Evolutionary conservation across 2,329 filamentous ascomycete genomes (phyloP).

Genomic region (Ceratocystis alfenasii): DNA sequence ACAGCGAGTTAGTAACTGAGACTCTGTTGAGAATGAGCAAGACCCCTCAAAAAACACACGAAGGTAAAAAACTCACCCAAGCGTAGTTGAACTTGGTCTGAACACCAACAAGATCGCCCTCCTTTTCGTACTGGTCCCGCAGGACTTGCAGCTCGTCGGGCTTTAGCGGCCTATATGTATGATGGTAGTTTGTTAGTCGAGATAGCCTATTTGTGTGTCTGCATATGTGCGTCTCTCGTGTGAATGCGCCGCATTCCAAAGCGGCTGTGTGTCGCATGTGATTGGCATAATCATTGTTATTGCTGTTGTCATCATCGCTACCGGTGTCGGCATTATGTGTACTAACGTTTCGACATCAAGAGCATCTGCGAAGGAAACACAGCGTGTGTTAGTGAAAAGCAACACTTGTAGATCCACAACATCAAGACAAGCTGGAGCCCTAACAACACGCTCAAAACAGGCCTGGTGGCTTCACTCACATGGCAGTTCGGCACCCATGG

Average conservation of each 20-base stretch:
- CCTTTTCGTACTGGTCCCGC: constrained; percentile 89
- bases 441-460: not conserved
- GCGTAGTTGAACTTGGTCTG: constrained; percentile 99
- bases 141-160: constrained; percentile 85
- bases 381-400: constrained; percentile 6
- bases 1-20: not conserved
- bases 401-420: not conserved
- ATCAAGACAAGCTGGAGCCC: not conserved
- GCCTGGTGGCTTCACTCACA: constrained; percentile 31
- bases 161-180: constrained; percentile 60
- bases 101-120: constrained; percentile 90
- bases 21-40: not conserved
- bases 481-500: constrained; percentile 39
- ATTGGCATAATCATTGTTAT: not conserved
- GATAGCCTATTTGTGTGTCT: not conserved
- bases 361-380: constrained; percentile 52
- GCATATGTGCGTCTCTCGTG: not conserved
- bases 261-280: not conserved
- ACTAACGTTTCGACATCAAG: constrained; percentile 88
- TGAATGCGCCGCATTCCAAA: not conserved
- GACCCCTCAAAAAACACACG: not conserved
- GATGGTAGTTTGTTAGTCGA: not conserved
- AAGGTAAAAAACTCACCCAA: constrained; percentile 53
- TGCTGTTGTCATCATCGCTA: constrained; percentile 12
- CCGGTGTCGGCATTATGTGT: not conserved